A percentile compares a stretch with the other conserved stretches of the same genome.
phyloP scores from a whole-genome alignment of 345 rosid genomes.

The Melastoma malabathricum region DNA sequence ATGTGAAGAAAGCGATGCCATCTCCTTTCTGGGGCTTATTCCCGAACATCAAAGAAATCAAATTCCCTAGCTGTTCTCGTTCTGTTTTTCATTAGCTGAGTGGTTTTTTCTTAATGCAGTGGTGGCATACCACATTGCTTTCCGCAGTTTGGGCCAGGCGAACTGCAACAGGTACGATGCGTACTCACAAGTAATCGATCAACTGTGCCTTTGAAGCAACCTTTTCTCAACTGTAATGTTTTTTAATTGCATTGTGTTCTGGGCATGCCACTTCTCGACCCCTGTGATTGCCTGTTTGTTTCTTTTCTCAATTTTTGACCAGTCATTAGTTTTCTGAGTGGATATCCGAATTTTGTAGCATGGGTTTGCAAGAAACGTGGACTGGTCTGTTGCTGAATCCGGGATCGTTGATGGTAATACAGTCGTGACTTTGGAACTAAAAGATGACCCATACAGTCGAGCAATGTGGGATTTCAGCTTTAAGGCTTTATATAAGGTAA shows the following conservation, averaged over 20 bases:
- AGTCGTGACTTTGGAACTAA: conserved; percentile 59
- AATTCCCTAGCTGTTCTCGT: neutral
- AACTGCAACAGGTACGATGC: conserved; percentile 59
- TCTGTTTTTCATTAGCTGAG: neutral
- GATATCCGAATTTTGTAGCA: conserved; percentile 34
- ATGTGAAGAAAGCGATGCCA: no score
- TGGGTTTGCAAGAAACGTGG: conserved; percentile 93
- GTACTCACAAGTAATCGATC: conserved; percentile 1
- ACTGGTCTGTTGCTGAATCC: conserved; percentile 69
- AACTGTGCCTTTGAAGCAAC: no score
- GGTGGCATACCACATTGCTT: conserved; percentile 98
- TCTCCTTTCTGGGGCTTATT: no score
- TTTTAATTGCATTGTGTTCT: neutral
- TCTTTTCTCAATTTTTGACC: neutral
- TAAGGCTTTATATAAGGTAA: conserved; percentile 67
- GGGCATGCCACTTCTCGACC: neutral
- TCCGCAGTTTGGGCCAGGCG: conserved; percentile 95
- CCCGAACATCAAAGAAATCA: no score
- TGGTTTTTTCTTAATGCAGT: conserved; percentile 29
- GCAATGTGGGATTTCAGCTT: conserved; percentile 93
- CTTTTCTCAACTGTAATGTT: no score
- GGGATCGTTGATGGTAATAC: conserved; percentile 50
- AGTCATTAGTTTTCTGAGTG: conserved; percentile 5
- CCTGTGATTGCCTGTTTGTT: neutral
- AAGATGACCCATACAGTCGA: conserved; percentile 75